Conservation (phyloP, 768 basidiomycete species). For the Suillus clintonianus region DNA sequence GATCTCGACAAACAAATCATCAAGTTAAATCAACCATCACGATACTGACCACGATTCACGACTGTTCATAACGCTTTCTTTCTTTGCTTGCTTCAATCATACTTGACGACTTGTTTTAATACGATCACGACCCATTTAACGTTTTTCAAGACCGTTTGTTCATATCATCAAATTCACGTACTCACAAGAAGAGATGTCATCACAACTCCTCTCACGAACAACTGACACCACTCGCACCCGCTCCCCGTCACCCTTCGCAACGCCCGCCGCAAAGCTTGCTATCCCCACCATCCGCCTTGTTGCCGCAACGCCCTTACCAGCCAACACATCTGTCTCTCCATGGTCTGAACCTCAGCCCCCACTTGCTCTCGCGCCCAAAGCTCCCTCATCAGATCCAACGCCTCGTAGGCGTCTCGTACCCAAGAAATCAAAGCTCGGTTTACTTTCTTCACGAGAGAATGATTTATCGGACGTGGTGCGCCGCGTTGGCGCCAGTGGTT, state of each 20-base stretch:
- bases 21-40: slow-evolving; percentile 17
- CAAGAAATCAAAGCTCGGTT: slow-evolving; percentile 67
- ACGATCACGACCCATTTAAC: slow-evolving; percentile 32
- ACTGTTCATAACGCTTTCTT: slow-evolving; percentile 12
- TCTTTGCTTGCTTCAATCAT: slow-evolving; percentile 6
- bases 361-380: slow-evolving; percentile 32
- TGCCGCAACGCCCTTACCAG: slow-evolving; percentile 58
- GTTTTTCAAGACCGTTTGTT: slow-evolving; percentile 9
- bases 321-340: slow-evolving; percentile 32
- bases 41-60: slow-evolving; percentile 27
- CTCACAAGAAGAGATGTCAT: slow-evolving; percentile 19
- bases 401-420: slow-evolving; percentile 60
- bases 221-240: slow-evolving; percentile 24
- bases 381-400: slow-evolving; percentile 11
- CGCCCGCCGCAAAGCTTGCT: slow-evolving; percentile 29
- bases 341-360: slow-evolving; percentile 18
- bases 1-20: slow-evolving; percentile 15
- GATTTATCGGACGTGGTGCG: slow-evolving; percentile 66
- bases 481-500: slow-evolving; percentile 41
- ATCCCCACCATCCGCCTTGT: slow-evolving; percentile 71
- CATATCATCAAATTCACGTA: slow-evolving; percentile 13
- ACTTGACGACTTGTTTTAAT: slow-evolving; percentile 20
- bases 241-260: slow-evolving; percentile 29
- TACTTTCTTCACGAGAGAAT: slow-evolving; percentile 39
- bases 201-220: slow-evolving; percentile 33